Conservation (phyloP, 2,329 filamentous ascomycete genomes). For the Neurospora sp. region DNA sequence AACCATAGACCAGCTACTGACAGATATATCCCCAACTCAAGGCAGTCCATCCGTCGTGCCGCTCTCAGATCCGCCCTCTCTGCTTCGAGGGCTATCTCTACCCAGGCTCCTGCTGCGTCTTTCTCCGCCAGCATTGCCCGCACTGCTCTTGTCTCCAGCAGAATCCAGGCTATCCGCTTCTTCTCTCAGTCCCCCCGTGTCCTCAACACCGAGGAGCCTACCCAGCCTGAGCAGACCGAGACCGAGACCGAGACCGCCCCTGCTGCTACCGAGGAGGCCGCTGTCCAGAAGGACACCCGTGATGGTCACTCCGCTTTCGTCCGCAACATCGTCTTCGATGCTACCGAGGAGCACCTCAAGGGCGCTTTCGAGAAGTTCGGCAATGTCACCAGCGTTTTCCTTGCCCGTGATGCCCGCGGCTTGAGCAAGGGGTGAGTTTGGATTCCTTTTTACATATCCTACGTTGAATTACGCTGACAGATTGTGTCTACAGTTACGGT, state of each 20-base stretch:
- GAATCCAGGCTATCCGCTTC: constrained; percentile 16
- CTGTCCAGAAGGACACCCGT: background rate
- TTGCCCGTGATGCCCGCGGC: constrained; percentile 26
- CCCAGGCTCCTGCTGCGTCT: constrained; percentile 15
- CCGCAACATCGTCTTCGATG: constrained; percentile 27
- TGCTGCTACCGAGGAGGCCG: background rate
- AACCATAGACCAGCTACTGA: background rate
- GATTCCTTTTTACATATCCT: background rate
- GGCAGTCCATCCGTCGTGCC: constrained; percentile 25
- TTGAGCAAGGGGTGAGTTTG: constrained; percentile 25
- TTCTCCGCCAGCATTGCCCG: constrained; percentile 15
- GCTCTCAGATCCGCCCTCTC: constrained; percentile 23
- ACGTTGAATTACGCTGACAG: constrained; percentile 7
- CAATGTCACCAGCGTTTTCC: constrained; percentile 12
- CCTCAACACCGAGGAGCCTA: constrained; percentile 9
- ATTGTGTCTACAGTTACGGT: constrained; percentile 19
- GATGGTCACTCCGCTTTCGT: constrained; percentile 19
- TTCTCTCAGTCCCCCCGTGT: constrained; percentile 23
- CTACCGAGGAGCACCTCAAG: constrained; percentile 24
- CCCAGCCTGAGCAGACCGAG: background rate
- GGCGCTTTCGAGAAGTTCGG: constrained; percentile 26
- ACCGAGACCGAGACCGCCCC: background rate
- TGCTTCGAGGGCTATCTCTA: constrained; percentile 19
- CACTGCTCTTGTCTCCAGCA: constrained; percentile 7
- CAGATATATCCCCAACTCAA: constrained; percentile 7